Conservation (phyloP, 169 alveolate species). For the Besnoitia besnoiti region DNA sequence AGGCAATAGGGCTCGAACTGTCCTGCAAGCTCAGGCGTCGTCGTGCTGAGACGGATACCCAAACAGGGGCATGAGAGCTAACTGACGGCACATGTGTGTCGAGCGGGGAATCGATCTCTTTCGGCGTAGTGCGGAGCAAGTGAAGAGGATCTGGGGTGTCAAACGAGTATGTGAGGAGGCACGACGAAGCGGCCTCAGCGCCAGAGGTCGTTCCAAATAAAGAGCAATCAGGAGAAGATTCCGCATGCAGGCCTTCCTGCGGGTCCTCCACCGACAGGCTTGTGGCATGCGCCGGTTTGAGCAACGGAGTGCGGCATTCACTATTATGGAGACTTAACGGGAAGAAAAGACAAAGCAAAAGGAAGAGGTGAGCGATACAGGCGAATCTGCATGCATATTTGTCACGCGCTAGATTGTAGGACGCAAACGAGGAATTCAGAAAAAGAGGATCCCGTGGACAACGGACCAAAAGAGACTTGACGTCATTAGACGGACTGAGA, state of each 20-base stretch:
- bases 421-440: no score
- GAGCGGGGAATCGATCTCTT: background rate
- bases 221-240: background rate
- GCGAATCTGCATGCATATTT: no score
- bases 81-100: background rate
- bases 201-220: background rate
- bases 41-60: background rate
- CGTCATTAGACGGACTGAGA: no score
- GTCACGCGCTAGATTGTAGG: no score
- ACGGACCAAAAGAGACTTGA: no score
- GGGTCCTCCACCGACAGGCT: background rate
- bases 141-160: background rate
- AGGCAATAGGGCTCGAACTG: background rate
- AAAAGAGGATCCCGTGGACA: no score
- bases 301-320: background rate
- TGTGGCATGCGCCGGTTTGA: background rate
- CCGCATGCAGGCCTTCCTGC: background rate
- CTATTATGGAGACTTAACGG: background rate
- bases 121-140: background rate
- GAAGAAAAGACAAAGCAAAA: background rate
- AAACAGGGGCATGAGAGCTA: background rate
- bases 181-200: background rate
- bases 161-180: slow-evolving; percentile 1
- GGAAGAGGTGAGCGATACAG: background rate
- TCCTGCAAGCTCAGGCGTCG: background rate